These are phyloP conservation scores for Irineochytrium annulatum DNA, from an alignment of 192 early-diverging fungal genomes.

Conservation along the genomic window DNA sequence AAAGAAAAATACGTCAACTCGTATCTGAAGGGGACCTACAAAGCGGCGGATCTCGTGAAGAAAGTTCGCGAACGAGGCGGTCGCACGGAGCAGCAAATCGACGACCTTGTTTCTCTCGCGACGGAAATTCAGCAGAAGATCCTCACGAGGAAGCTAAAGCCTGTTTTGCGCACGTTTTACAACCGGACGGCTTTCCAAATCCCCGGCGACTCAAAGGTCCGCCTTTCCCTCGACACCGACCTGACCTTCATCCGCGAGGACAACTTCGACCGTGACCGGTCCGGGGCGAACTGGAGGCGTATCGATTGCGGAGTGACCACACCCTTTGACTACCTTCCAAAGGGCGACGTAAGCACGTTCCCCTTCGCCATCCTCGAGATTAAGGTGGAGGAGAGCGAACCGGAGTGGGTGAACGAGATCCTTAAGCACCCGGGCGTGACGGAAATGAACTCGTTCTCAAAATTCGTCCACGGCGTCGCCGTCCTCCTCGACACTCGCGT, in stretches of 20 bases:
- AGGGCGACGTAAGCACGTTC: conserved; percentile 77
- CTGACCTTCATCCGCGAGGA: conserved; percentile 96
- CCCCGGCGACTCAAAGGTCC: conserved; percentile 87
- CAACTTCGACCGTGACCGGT: conserved; percentile 63
- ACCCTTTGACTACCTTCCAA: conserved; percentile 76
- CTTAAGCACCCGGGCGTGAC: conserved; percentile 82
- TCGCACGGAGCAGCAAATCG: conserved; percentile 67
- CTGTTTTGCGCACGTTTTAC: conserved; percentile 85
- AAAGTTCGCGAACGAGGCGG: conserved; percentile 66
- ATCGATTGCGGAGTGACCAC: conserved; percentile 74
- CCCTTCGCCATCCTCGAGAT: conserved; percentile 97
- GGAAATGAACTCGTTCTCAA: conserved; percentile 95
- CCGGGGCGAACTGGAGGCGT: conserved; percentile 87
- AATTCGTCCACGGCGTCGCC: conserved; percentile 93
- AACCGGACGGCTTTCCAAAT: conserved; percentile 98
- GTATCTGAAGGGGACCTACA: conserved; percentile 75
- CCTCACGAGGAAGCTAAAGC: conserved; percentile 58
- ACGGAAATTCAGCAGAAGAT: conserved; percentile 70
- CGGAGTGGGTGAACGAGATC: conserved; percentile 90
- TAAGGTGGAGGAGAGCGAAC: conserved; percentile 91
- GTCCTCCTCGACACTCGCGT: conserved; percentile 71
- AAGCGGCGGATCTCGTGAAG: conserved; percentile 65
- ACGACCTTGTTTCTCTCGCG: conserved; percentile 64
- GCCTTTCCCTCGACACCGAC: conserved; percentile 94
- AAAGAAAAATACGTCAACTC: conserved; percentile 91